Evolutionary conservation across 2,329 filamentous ascomycete species (phyloP).

Genomic region (Tolypocladium endophyticum): DNA sequence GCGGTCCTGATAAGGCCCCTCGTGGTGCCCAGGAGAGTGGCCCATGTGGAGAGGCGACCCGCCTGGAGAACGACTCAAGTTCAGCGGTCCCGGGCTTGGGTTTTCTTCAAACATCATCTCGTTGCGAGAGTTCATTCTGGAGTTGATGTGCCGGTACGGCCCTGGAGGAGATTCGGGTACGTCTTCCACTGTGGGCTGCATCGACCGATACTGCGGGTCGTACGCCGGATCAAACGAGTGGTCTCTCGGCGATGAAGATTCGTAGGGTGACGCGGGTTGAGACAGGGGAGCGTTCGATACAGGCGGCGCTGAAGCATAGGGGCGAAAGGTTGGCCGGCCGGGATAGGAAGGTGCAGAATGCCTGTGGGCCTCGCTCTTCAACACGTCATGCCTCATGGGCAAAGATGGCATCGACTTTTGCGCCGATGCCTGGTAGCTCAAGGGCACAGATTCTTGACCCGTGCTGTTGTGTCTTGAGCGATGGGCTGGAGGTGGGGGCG

Average conservation of each 20-base stretch:
- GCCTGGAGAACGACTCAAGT: constrained; percentile 23
- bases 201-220: constrained; percentile 35
- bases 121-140: constrained; percentile 17
- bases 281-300: constrained; percentile 15
- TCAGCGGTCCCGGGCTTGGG: constrained; percentile 33
- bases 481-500: constrained; percentile 48
- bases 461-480: constrained; percentile 35
- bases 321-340: constrained; percentile 41
- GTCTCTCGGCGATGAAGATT: constrained; percentile 30
- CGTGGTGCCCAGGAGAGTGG: constrained; percentile 11
- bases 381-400: constrained; percentile 48
- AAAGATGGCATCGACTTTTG: constrained; percentile 34
- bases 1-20: constrained; percentile 12
- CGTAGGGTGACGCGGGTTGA: constrained; percentile 21
- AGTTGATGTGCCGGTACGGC: constrained; percentile 11
- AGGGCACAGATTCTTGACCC: constrained; percentile 29
- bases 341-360: constrained; percentile 40
- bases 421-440: constrained; percentile 29
- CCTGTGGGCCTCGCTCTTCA: constrained; percentile 46
- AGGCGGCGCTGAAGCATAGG: constrained; percentile 36
- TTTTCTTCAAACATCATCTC: constrained; percentile 28
- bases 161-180: constrained; percentile 40
- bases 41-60: constrained; percentile 16
- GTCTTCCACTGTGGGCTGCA: constrained; percentile 56
- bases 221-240: constrained; percentile 39